Percentiles rank a stretch among this genome's conserved stretches.
Conservation (phyloP, 163 green algal genomes). For the Prototheca wickerhamii region DNA sequence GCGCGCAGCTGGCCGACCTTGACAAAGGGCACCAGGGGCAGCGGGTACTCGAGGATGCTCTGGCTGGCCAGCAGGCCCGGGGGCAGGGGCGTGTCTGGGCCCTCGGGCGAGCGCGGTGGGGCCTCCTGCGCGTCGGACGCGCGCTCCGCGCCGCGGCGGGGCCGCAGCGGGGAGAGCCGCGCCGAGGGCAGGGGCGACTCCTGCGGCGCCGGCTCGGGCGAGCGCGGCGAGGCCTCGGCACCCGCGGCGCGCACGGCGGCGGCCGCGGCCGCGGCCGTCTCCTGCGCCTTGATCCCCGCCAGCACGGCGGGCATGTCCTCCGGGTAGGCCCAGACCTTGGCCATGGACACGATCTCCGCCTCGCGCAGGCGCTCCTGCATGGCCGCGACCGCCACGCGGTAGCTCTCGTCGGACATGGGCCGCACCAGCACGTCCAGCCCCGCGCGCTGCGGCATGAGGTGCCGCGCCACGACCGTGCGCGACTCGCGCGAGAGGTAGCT, state of each 20-base stretch:
- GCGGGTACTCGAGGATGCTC: slow-evolving; percentile 14
- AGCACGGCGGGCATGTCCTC: slow-evolving; percentile 38
- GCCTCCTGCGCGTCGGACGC: too few relatives aligned
- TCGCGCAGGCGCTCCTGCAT: slow-evolving; percentile 27
- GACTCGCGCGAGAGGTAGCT: slow-evolving; percentile 31
- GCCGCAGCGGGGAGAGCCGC: neutral
- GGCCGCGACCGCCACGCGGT: neutral
- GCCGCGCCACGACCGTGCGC: slow-evolving; percentile 10
- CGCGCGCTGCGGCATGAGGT: slow-evolving; percentile 13
- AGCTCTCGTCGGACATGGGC: slow-evolving; percentile 8
- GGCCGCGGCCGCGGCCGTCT: neutral
- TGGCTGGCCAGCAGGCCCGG: neutral
- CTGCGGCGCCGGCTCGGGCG: neutral
- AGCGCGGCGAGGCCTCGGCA: neutral
- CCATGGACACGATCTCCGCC: slow-evolving; percentile 38
- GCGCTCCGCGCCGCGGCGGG: too few relatives aligned
- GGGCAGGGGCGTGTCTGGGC: neutral
- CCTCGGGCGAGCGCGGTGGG: neutral
- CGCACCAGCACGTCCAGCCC: slow-evolving; percentile 13
- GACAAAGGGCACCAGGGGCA: slow-evolving; percentile 27
- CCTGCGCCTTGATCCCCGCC: neutral
- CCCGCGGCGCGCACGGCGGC: neutral
- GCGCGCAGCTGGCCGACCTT: slow-evolving; percentile 18
- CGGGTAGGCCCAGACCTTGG: slow-evolving; percentile 50
- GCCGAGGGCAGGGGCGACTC: neutral